phyloP scores from a whole-genome alignment of 164 flowering plant genomes.

The Liquidambar formosana region DNA sequence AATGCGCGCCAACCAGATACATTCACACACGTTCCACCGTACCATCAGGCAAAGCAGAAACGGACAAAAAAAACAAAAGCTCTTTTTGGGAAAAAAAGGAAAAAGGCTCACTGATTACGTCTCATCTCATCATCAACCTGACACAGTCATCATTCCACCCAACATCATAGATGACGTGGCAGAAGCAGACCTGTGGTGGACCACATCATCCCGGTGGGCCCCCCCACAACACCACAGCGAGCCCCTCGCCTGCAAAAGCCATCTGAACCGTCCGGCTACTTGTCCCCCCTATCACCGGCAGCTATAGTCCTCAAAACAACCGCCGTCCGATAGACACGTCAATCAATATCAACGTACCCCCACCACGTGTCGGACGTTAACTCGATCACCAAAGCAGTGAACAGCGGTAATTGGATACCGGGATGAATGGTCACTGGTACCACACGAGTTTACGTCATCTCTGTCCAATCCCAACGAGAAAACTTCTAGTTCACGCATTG shows the following conservation, averaged over 20 bases:
- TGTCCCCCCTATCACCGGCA: constrained; percentile 21
- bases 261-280: constrained; percentile 20
- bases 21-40: too few species aligned
- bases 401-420: too few species aligned
- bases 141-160: constrained; percentile 17
- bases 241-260: constrained; percentile 5
- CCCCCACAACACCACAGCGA: constrained; percentile 13
- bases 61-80: not conserved
- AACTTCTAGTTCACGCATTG: too few species aligned
- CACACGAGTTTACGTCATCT: too few species aligned
- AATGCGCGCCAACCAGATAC: too few species aligned
- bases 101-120: constrained; percentile 7
- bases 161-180: constrained; percentile 18
- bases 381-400: too few species aligned
- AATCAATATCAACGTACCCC: not conserved
- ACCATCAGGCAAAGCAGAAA: too few species aligned
- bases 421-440: too few species aligned
- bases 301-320: not conserved
- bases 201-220: constrained; percentile 8
- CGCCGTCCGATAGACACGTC: constrained; percentile 20
- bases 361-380: constrained; percentile 14
- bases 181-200: not conserved
- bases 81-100: too few species aligned
- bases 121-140: constrained; percentile 16
- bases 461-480: too few species aligned